Conservation (phyloP, 208 protist genomes). For the Leptomonas pyrrhocoris region DNA sequence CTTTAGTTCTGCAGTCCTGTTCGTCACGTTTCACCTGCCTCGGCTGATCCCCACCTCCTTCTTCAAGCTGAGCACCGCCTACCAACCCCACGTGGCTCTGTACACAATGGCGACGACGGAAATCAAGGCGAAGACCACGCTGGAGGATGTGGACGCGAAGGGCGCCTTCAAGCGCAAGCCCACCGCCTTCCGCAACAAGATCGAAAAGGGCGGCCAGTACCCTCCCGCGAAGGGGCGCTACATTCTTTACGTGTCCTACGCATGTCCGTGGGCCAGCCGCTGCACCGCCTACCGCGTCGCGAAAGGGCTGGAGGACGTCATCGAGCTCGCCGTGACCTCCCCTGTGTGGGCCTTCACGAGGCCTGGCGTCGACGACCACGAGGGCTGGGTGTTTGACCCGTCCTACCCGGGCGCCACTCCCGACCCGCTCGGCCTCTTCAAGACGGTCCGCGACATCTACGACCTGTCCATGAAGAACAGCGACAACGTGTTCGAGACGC, state of each 20-base stretch:
- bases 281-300: slow-evolving; percentile 50
- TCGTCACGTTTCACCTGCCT: no score
- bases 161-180: slow-evolving; percentile 69
- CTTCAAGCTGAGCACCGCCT: no score
- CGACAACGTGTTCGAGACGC: slow-evolving; percentile 48
- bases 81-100: no score
- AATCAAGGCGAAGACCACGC: slow-evolving; percentile 28
- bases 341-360: slow-evolving; percentile 54
- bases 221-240: slow-evolving; percentile 67
- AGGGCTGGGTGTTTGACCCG: slow-evolving; percentile 70
- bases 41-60: no score
- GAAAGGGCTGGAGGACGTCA: slow-evolving; percentile 68
- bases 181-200: slow-evolving; percentile 53
- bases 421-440: slow-evolving; percentile 47
- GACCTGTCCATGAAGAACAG: slow-evolving; percentile 47
- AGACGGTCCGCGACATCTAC: slow-evolving; percentile 69
- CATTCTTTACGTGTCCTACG: slow-evolving; percentile 88
- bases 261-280: slow-evolving; percentile 87
- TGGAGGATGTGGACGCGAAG: slow-evolving; percentile 47
- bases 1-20: no score
- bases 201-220: slow-evolving; percentile 44
- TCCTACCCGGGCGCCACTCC: slow-evolving; percentile 38
- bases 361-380: slow-evolving; percentile 44
- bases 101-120: no score
- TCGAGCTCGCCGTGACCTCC: slow-evolving; percentile 53